Evolutionary conservation across 176 grass and related monocot species (phyloP), one percentile per base, ranked within the genome.

Genomic region (Musa troglodytarum): DNA sequence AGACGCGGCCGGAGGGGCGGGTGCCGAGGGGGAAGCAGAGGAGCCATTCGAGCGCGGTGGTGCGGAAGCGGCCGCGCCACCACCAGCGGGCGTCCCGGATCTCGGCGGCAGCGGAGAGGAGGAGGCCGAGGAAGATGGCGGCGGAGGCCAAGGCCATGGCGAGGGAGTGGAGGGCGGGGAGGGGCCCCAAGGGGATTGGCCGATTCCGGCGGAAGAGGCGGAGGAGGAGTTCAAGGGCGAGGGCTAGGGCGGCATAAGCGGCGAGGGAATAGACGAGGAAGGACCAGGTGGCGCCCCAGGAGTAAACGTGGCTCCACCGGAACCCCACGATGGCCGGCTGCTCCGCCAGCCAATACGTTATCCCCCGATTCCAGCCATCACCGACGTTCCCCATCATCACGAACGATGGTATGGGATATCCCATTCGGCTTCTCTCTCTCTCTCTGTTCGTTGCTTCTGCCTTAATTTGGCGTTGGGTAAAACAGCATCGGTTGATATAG

Each of bases 281-380:
- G 17, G 59, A 16, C 74, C 74, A 77, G 19, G 74, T 77, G 58
- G 74, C 64, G 5, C 74, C 74, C 74, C 74, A 77, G 1, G 74
- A 77, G n/a, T 77, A 59, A n/a, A 34, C 29, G 59, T 77, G 74
- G 74, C 74, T 77, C 74, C 74, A 77, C 20, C 74, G 74, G 74
- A 77, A 77, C 10, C 74, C 74, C n/a, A 77, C 49, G 74, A 77
- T 77, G n/a, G 59, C 74, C 59, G 74, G 74, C 0, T 77, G 74
- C 59, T 77, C 74, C 74, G 74, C 74, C 49, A 77, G 23, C 74
- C 74, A 77, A 49, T 77, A 77, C 59, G 26, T 20, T 23, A 65
- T 65, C 15, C 55, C 58, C 1, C n/a, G 20, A 11, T 13, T 11
- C 17, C 68, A 20, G 11, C 68, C 49, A 19, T 20, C 49, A 9